Conservation (phyloP, 2,329 filamentous ascomycete genomes). For the Sclerotinia minor region DNA sequence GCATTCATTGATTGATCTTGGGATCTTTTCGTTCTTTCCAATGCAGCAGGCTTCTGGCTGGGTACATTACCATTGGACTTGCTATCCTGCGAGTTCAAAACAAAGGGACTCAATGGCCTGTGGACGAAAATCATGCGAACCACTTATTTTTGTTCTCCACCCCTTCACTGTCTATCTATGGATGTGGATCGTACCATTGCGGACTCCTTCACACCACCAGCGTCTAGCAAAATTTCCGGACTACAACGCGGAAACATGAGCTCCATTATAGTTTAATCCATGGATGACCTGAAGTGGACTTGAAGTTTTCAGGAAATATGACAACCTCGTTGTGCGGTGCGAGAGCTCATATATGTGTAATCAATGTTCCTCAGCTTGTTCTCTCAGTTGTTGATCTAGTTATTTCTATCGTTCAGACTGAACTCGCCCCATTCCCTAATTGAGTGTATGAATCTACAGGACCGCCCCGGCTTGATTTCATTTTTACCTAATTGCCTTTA, state of each 20-base stretch:
- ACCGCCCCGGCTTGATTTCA: background rate
- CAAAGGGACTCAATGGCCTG: background rate
- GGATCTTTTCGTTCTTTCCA: background rate
- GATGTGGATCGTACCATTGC: background rate
- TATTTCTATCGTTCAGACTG: constrained; percentile 5
- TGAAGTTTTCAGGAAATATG: background rate
- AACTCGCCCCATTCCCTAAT: constrained; percentile 10
- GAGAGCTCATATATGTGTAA: constrained; percentile 2
- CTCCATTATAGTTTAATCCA: background rate
- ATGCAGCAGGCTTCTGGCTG: background rate
- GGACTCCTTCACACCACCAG: constrained; percentile 7
- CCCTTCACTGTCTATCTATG: background rate
- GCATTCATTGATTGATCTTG: constrained; percentile 7
- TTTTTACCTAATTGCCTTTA: constrained; percentile 21
- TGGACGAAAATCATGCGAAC: constrained; percentile 13
- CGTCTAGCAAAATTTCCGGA: constrained; percentile 14
- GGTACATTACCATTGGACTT: background rate
- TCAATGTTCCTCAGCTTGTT: background rate
- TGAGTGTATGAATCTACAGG: background rate
- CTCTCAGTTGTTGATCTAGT: background rate
- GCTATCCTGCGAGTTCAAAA: background rate
- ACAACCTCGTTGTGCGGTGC: background rate
- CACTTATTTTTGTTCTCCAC: constrained; percentile 19
- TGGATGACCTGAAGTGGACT: background rate
- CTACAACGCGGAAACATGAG: background rate